Percentiles rank a stretch among this genome's conserved stretches.
These are phyloP conservation scores for Gentiana straminea DNA, from an alignment of 257 asterid genomes.

Conservation along the genomic window DNA sequence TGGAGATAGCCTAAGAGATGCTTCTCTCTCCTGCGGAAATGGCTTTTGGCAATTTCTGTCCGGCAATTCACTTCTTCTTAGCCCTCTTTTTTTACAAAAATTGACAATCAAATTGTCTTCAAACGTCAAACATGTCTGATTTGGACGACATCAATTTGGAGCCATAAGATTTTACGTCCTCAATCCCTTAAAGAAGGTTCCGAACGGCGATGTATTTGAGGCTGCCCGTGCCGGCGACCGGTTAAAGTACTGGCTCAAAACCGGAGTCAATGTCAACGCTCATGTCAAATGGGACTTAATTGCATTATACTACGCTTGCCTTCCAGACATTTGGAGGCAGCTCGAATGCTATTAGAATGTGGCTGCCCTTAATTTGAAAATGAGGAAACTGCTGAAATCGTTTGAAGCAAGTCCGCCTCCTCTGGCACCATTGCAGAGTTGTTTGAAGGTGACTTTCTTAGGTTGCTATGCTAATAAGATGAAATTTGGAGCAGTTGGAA, in stretches of 20 bases:
- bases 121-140: slow-evolving; percentile 32
- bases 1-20: no score
- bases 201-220: slow-evolving; percentile 79
- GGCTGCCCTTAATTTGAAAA: slow-evolving; percentile 92
- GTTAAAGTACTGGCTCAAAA: slow-evolving; percentile 53
- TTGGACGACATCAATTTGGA: slow-evolving; percentile 64
- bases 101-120: no score
- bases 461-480: slow-evolving; percentile 47
- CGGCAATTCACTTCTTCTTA: no score
- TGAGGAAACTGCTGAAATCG: slow-evolving; percentile 66
- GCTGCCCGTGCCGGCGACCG: slow-evolving; percentile 93
- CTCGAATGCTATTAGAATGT: slow-evolving; percentile 60
- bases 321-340: slow-evolving; percentile 90
- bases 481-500: slow-evolving; percentile 28
- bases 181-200: slow-evolving; percentile 75
- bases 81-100: no score
- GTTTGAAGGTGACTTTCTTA: slow-evolving; percentile 62
- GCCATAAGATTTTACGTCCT: slow-evolving; percentile 63
- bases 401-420: slow-evolving; percentile 96
- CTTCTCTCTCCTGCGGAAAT: no score
- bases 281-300: slow-evolving; percentile 91
- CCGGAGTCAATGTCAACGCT: slow-evolving; percentile 79
- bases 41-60: no score
- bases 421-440: slow-evolving; percentile 61
- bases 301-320: slow-evolving; percentile 88